These are phyloP conservation scores for Trichocladium uniseriatum DNA, from an alignment of 495 filamentous ascomycete species.

Conservation along the genomic window DNA sequence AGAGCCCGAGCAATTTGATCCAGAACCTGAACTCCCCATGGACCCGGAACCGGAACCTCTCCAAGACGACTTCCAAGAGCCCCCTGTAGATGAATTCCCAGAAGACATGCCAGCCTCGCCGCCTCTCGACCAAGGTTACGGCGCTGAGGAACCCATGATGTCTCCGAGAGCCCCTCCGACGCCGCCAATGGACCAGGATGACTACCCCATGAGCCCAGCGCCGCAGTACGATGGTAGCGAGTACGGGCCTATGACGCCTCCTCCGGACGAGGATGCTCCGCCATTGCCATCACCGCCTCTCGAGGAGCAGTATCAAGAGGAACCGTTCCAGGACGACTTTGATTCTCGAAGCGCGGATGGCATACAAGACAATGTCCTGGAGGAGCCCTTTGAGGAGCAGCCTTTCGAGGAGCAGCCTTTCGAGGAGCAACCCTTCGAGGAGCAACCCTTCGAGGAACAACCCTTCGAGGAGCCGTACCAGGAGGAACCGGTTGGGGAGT, in stretches of 20 bases:
- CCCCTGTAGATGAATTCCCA: not conserved
- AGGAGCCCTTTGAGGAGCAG: no score
- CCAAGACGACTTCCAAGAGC: not conserved
- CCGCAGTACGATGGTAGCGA: constrained; percentile 5
- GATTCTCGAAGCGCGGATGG: no score
- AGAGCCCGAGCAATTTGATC: not conserved
- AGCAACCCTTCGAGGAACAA: no score
- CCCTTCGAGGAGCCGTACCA: no score
- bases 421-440: no score
- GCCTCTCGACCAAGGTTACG: not conserved
- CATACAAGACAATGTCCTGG: no score
- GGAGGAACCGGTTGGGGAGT: no score
- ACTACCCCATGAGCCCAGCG: not conserved
- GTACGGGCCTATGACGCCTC: constrained; percentile 1
- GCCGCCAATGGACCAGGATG: not conserved
- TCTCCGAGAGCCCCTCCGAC: constrained; percentile 3
- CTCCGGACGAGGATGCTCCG: not conserved
- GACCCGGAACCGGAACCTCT: not conserved
- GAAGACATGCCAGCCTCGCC: not conserved
- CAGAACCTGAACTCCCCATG: no score
- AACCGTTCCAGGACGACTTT: not conserved
- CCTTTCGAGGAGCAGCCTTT: no score
- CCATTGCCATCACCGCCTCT: not conserved
- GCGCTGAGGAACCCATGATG: not conserved
- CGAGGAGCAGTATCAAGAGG: not conserved